A percentile compares a stretch with the other conserved stretches of the same genome.
phyloP scores from a whole-genome alignment of 768 basidiomycete species.

The Pisolithus tinctorius region DNA sequence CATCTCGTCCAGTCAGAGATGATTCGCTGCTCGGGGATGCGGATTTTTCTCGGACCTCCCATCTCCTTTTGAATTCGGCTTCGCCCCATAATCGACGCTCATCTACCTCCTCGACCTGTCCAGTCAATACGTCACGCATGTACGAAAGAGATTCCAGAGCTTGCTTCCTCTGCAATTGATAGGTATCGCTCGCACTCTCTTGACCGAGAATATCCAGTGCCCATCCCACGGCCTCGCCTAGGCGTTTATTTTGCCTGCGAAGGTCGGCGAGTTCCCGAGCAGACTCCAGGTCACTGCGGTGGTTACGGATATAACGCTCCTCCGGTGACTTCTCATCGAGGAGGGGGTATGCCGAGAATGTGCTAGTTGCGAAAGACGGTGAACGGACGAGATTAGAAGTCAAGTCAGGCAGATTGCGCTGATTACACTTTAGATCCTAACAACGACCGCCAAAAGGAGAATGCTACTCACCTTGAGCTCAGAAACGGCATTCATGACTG shows the following conservation, averaged over 20 bases:
- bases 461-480: conserved; percentile 58
- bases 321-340: conserved; percentile 49
- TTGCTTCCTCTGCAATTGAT: conserved; percentile 44
- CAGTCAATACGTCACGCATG: conserved; percentile 66
- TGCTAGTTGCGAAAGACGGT: conserved; percentile 29
- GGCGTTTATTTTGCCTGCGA: conserved; percentile 49
- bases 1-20: conserved; percentile 34
- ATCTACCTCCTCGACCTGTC: conserved; percentile 48
- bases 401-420: conserved; percentile 88
- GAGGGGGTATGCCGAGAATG: conserved; percentile 52
- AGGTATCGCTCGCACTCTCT: conserved; percentile 37
- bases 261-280: conserved; percentile 55
- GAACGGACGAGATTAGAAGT: conserved; percentile 59
- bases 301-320: conserved; percentile 66
- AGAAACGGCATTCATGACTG: conserved; percentile 71
- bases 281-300: conserved; percentile 60
- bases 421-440: conserved; percentile 8
- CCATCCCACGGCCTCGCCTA: conserved; percentile 69
- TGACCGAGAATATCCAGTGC: conserved; percentile 65
- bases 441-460: not conserved
- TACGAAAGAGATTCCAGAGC: conserved; percentile 73
- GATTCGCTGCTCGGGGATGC: conserved; percentile 12
- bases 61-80: conserved; percentile 36
- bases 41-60: conserved; percentile 22
- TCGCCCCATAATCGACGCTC: conserved; percentile 61